Conservation (phyloP, 2,329 filamentous ascomycete genomes). For the Fusarium redolens region DNA sequence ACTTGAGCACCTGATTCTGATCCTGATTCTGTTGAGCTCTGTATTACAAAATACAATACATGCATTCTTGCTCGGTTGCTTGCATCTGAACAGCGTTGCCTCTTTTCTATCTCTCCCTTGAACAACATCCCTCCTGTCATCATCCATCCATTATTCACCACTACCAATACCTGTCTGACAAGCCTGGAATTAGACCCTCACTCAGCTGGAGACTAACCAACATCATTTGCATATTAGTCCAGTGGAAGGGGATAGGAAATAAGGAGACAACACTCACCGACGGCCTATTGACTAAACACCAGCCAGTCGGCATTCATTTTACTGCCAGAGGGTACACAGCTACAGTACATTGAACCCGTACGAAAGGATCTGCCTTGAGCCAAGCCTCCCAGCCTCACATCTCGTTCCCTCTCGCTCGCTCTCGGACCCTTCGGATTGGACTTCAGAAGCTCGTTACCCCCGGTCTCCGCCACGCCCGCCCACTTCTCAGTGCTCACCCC, state of each 20-base stretch:
- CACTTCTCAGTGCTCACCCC: constrained; percentile 31
- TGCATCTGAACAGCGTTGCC: neutral
- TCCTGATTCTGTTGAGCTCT: constrained; percentile 3
- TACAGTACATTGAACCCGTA: neutral
- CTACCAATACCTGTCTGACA: constrained; percentile 28
- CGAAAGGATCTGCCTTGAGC: constrained; percentile 7
- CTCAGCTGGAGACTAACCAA: constrained; percentile 28
- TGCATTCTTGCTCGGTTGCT: neutral
- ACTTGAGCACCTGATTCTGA: constrained; percentile 11
- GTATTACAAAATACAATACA: neutral
- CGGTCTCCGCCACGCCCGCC: constrained; percentile 33
- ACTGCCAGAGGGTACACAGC: neutral
- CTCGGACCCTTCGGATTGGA: constrained; percentile 39
- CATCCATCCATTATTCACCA: constrained; percentile 12
- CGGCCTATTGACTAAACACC: constrained; percentile 23
- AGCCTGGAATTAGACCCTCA: constrained; percentile 27
- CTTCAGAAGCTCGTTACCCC: constrained; percentile 19
- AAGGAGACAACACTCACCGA: constrained; percentile 29
- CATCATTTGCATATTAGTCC: constrained; percentile 23
- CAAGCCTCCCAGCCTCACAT: constrained; percentile 34
- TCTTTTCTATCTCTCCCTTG: constrained; percentile 15
- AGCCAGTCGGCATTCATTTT: constrained; percentile 12
- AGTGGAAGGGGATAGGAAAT: constrained; percentile 10
- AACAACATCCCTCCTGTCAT: constrained; percentile 7
- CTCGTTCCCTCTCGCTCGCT: constrained; percentile 16